Percentiles rank a stretch among this genome's conserved stretches.
These are phyloP conservation scores for Leishmania lainsoni DNA, from an alignment of 208 protist species.

Conservation along the genomic window DNA sequence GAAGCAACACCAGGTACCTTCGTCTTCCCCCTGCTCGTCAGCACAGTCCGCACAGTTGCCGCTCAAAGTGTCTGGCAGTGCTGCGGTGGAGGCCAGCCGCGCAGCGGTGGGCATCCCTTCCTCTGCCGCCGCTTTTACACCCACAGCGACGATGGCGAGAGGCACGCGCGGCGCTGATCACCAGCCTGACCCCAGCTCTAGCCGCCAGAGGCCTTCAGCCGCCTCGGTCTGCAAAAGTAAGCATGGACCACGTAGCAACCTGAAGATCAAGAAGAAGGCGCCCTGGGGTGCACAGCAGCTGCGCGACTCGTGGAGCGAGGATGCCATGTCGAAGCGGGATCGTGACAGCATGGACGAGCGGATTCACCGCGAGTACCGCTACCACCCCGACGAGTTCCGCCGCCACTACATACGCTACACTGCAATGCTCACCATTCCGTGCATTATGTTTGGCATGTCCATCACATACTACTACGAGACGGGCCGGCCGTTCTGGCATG, in stretches of 20 bases:
- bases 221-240: constrained; percentile 20
- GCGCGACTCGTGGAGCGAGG: constrained; percentile 82
- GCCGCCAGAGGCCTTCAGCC: not conserved
- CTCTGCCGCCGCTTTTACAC: not conserved
- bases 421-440: constrained; percentile 52
- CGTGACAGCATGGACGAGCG: constrained; percentile 79
- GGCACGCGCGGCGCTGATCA: not conserved
- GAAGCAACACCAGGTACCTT: not conserved
- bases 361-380: constrained; percentile 85
- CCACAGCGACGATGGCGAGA: not conserved
- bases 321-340: constrained; percentile 80
- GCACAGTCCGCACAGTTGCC: not conserved
- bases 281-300: constrained; percentile 86
- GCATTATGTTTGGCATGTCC: constrained; percentile 39
- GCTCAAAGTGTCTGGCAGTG: not conserved
- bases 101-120: not conserved
- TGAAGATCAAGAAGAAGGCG: constrained; percentile 62
- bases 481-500: constrained; percentile 62
- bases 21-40: not conserved
- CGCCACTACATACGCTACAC: constrained; percentile 61
- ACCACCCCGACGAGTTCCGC: constrained; percentile 79
- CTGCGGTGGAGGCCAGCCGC: too few species aligned
- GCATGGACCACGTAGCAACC: not conserved
- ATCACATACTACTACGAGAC: constrained; percentile 62
- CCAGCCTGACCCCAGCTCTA: not conserved